Base-by-base conservation (phyloP, 2,329 filamentous ascomycete species). In the Cyphellophora europaea region DNA sequence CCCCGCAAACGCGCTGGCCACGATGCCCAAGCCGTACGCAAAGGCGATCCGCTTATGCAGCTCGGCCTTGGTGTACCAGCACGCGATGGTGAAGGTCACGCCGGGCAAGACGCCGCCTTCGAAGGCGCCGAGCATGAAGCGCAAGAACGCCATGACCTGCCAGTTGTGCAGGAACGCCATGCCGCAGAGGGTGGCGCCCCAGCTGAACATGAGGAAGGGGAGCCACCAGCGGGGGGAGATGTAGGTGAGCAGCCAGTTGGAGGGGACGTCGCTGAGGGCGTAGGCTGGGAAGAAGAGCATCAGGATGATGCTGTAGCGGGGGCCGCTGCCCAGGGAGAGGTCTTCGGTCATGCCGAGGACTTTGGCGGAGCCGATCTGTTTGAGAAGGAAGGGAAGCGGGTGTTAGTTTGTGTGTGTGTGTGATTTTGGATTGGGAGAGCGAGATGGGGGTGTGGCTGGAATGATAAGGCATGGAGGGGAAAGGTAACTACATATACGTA, bases 1-100 rank as follows among this genome's bases (percentile, higher is more conserved):
- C 0, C 71, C 70, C 0, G 71, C 74, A 48, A 77, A 77, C 35
- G 71, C 71, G 40, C 28, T 56, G 52, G 32, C 59, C 52, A 23
- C 54, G 50, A 32, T 55, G 19, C 38, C 52, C 1, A 49, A 45
- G 12, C 44, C 46, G 40, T 51, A 56, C 30, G 53, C 51, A 3
- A 50, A 35, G 12, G 47, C 40, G 36, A 53, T 53, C 19, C 52
- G 41, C 29, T 45, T 56, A 40, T 63, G 57, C 14, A 65, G 55
- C 27, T 54, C 51, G 11, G 48, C 39, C 11, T 44, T 47, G 6
- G 38, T 44, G 34, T 66, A 67, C 38, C 52, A 59, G 34, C 29
- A 36, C 11, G 32, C 21, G 14, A 45, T 35, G 4, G 37, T n/a
- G 39, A 35, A 39, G 23, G n/a, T n/a, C n/a, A n/a, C n/a, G 21